phyloP scores from a whole-genome alignment of 75 land plant species.

The Selaginella tamariscina region DNA sequence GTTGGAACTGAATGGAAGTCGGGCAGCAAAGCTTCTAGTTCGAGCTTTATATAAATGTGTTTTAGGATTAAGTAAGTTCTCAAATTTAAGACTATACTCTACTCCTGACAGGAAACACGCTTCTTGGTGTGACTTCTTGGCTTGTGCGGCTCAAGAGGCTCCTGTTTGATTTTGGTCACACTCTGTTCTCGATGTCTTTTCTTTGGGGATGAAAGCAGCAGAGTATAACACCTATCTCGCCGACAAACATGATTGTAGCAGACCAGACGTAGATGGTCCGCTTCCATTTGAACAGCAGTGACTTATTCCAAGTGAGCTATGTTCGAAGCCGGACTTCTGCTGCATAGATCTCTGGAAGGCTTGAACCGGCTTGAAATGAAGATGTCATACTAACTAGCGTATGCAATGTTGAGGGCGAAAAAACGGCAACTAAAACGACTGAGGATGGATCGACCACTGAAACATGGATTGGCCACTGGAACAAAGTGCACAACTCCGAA shows the following conservation, averaged over 20 bases:
- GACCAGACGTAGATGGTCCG: constrained; percentile 76
- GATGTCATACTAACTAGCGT: no score
- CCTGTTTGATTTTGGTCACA: not conserved
- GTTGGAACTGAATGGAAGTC: no score
- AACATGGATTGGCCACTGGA: no score
- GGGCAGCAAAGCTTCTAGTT: no score
- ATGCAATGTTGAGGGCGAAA: no score
- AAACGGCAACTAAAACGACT: no score
- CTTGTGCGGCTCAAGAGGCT: not conserved
- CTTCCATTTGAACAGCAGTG: constrained; percentile 50
- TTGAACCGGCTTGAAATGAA: constrained; percentile 37
- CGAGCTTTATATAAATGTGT: no score
- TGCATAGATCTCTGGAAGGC: constrained; percentile 59
- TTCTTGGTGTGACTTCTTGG: not conserved
- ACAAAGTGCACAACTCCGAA: no score
- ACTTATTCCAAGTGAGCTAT: constrained; percentile 58
- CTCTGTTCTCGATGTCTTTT: not conserved
- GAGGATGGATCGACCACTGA: no score
- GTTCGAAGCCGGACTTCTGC: constrained; percentile 51
- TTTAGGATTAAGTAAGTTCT: no score
- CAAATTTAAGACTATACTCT: no score
- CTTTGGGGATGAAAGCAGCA: constrained; percentile 45
- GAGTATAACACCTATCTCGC: constrained; percentile 38
- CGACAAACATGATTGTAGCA: constrained; percentile 35
- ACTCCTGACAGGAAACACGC: not conserved